Evolutionary conservation across 2,329 filamentous ascomycete genomes (phyloP).

Genomic region (Claviceps capensis): DNA sequence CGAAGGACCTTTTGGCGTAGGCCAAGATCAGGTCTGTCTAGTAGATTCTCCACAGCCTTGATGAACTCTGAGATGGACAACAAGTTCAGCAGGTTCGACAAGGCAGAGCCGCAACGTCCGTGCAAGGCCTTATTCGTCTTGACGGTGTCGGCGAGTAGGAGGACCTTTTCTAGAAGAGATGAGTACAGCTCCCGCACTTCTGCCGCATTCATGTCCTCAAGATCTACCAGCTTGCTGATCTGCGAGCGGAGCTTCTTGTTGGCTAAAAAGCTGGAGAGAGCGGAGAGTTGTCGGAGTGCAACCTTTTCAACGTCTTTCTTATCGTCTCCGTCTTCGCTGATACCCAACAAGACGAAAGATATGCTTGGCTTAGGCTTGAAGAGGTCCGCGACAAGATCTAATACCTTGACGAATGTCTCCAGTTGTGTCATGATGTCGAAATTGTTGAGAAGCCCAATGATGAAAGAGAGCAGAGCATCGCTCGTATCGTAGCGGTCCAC

Average conservation of each 20-base stretch:
- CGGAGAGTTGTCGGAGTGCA: slow-evolving; percentile 39
- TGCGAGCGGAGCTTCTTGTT: slow-evolving; percentile 43
- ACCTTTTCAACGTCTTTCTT: slow-evolving; percentile 33
- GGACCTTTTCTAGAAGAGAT: slow-evolving; percentile 49
- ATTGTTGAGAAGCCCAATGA: slow-evolving; percentile 56
- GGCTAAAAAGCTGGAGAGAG: slow-evolving; percentile 44
- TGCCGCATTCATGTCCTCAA: slow-evolving; percentile 51
- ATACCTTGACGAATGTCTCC: slow-evolving; percentile 60
- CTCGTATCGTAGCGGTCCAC: slow-evolving; percentile 78
- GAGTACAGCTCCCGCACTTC: slow-evolving; percentile 57
- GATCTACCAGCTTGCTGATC: slow-evolving; percentile 41
- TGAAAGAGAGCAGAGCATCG: slow-evolving; percentile 60
- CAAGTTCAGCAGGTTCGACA: slow-evolving; percentile 70
- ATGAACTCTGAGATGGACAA: slow-evolving; percentile 82
- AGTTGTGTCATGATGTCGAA: slow-evolving; percentile 69
- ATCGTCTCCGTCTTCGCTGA: slow-evolving; percentile 31
- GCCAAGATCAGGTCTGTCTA: slow-evolving; percentile 61
- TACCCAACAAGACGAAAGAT: slow-evolving; percentile 57
- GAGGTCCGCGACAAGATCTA: slow-evolving; percentile 62
- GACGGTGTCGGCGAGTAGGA: slow-evolving; percentile 52
- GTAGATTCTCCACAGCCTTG: slow-evolving; percentile 69
- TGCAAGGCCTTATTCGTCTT: slow-evolving; percentile 43
- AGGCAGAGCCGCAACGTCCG: slow-evolving; percentile 49
- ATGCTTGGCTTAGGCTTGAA: slow-evolving; percentile 62
- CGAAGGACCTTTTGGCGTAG: slow-evolving; percentile 67